Evolutionary conservation across 2,329 filamentous ascomycete species (phyloP).

Genomic region (Arthrobotrys pseudoclavata): DNA sequence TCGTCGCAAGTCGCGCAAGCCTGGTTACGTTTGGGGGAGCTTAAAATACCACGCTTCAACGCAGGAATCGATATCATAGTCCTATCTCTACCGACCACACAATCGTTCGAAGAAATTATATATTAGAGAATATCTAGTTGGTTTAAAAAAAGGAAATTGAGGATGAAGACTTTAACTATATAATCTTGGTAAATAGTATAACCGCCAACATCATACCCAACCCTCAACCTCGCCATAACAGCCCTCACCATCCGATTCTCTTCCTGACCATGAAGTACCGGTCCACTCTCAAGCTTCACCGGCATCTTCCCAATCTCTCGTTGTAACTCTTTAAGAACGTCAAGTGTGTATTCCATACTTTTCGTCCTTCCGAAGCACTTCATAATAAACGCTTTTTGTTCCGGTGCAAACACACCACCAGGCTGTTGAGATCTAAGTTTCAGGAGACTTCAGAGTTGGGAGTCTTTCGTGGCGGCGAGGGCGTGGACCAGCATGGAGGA

Average conservation of each 20-base stretch:
- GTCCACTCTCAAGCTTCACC: slow-evolving; percentile 1
- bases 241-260: slow-evolving; percentile 36
- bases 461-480: not conserved
- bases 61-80: not conserved
- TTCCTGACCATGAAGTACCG: not conserved
- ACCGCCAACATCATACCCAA: not conserved
- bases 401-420: not conserved
- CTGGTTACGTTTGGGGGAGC: slow-evolving; percentile 15
- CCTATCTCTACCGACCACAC: not conserved
- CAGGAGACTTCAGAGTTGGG: not conserved
- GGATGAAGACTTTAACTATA: not conserved
- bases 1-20: slow-evolving; percentile 34
- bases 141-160: not conserved
- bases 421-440: slow-evolving; percentile 26
- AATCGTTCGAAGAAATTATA: not conserved
- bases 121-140: not conserved
- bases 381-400: slow-evolving; percentile 42
- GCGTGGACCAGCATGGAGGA: slow-evolving; percentile 39
- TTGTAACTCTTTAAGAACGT: slow-evolving; percentile 28
- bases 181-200: not conserved
- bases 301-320: slow-evolving; percentile 15
- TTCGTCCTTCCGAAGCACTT: slow-evolving; percentile 23
- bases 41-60: slow-evolving; percentile 25
- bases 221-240: slow-evolving; percentile 32
- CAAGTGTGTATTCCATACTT: slow-evolving; percentile 34